phyloP scores from a whole-genome alignment of 352 stramenopile species.

The Globisporangium nodosum region DNA sequence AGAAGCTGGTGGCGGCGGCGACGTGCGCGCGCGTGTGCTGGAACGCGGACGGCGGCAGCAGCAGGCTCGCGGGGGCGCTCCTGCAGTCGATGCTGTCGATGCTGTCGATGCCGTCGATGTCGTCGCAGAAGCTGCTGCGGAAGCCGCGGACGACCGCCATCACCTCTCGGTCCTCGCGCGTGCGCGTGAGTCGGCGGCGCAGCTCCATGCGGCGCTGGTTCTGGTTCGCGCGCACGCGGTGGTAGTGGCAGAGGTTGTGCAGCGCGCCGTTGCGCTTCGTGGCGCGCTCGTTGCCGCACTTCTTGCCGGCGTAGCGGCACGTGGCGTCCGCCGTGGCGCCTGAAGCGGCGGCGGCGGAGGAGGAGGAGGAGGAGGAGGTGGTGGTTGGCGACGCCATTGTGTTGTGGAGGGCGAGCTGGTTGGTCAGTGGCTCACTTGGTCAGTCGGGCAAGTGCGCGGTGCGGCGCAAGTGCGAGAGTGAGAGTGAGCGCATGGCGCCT shows the following conservation, averaged over 20 bases:
- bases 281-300: constrained; percentile 10
- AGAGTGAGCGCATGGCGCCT: no score
- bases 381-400: background rate
- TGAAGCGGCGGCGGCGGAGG: no score
- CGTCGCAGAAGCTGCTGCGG: no score
- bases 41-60: background rate
- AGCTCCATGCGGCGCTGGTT: constrained; percentile 17
- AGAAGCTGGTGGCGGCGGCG: background rate
- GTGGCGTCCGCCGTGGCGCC: background rate
- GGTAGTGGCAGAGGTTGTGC: constrained; percentile 19
- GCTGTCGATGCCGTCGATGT: no score
- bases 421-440: no score
- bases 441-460: no score
- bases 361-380: no score
- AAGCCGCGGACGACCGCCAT: no score
- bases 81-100: no score
- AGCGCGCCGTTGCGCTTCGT: constrained; percentile 19
- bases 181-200: background rate
- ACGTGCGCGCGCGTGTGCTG: no score
- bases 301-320: constrained; percentile 13
- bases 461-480: no score
- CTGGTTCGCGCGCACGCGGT: constrained; percentile 17
- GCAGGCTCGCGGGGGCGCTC: background rate
- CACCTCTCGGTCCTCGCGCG: background rate
- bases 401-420: no score